Evolutionary conservation across 2,329 filamentous ascomycete genomes (phyloP), one percentile per base, ranked within the genome.

Genomic region (Geosmithia flava): DNA sequence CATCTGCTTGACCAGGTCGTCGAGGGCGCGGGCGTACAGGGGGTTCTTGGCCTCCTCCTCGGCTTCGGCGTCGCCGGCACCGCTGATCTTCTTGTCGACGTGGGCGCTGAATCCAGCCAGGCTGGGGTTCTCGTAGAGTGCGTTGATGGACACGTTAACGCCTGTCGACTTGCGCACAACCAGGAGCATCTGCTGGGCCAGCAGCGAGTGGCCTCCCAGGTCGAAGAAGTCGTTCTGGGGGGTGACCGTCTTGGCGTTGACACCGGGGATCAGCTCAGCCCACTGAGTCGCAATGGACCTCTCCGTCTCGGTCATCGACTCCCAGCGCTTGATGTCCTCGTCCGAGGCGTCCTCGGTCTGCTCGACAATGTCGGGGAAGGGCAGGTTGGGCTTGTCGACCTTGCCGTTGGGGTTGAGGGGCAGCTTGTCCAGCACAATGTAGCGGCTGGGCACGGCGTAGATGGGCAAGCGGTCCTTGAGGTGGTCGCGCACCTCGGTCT

Each of bases 171-270:
- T 62, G 46, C 60, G 57, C 20, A 63, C 48, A 47, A 80, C 75
- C 50, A 94, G 78, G 8, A 95, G 74, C 61, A 96, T 78, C 48
- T 86, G 83, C 53, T 80, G 70, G 3, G 88, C 87, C 43, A 95
- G 68, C 8, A 67, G 53, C 55, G 58, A 63, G 56, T 69, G 65
- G 2, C 66, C 64, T 51, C 67, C 66, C 10, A 51, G 45, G 17
- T 68, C 65, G 47, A 69, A 69, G 53, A 69, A 69, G 51, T 62
- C 16, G 40, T 42, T 42, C 27, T 43, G 47, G 8, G 27, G 48
- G 44, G 17, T 45, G 49, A 94, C 70, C 46, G 81, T 85, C 58
- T 82, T 78, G 47, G 82, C 74, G 49, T 83, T 82, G 27, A 87
- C 63, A 54, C 79, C 75, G 45, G 72, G 68, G 50, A 94, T 79